Evolutionary conservation across 345 rosid species (phyloP).

Genomic region (Laguncularia racemosa): DNA sequence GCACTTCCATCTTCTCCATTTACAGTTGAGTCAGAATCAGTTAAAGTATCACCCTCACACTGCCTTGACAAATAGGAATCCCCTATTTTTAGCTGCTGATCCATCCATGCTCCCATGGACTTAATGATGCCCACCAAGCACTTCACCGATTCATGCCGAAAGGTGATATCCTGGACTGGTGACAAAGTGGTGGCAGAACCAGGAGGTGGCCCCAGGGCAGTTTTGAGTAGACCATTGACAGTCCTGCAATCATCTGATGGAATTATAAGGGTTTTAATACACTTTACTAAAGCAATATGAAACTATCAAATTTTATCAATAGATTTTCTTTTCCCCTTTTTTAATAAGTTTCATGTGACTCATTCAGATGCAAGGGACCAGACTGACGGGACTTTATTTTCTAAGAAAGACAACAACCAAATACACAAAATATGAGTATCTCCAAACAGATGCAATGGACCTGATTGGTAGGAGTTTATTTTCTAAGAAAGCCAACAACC

Average conservation of each 20-base stretch:
- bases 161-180: conserved; percentile 73
- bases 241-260: conserved; percentile 97
- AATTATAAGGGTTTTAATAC: conserved; percentile 86
- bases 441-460: too few relatives aligned
- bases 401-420: too few relatives aligned
- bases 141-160: conserved; percentile 91
- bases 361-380: too few relatives aligned
- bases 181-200: conserved; percentile 86
- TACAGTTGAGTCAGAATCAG: conserved; percentile 34
- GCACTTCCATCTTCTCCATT: conserved; percentile 58
- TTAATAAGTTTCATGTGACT: not conserved
- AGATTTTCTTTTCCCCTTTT: not conserved
- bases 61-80: conserved; percentile 49
- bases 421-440: too few relatives aligned
- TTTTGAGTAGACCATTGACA: conserved; percentile 92
- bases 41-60: conserved; percentile 41
- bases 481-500: too few relatives aligned
- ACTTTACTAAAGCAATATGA: conserved; percentile 18
- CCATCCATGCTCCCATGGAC: conserved; percentile 97
- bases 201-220: conserved; percentile 90
- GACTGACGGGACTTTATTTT: too few relatives aligned
- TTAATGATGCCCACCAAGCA: conserved; percentile 79
- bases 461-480: too few relatives aligned
- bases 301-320: not conserved
- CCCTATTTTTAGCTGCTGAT: conserved; percentile 61